Percentiles rank a stretch among this genome's conserved stretches.
phyloP scores from a whole-genome alignment of 1,284 basidiomycete species.

The Ganoderma meredithae region DNA sequence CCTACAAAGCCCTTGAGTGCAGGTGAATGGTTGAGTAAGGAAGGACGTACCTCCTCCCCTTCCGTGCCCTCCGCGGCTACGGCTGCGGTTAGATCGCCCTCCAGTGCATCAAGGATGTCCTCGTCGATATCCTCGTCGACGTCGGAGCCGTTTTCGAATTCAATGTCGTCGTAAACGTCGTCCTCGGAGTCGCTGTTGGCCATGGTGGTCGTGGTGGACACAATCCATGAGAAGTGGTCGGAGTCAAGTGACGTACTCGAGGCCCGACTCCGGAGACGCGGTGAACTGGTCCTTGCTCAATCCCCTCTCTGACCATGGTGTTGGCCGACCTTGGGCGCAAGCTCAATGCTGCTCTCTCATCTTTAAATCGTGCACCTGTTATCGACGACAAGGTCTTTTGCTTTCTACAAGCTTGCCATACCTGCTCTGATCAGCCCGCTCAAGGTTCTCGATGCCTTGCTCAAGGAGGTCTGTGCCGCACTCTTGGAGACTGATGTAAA shows the following conservation, averaged over 20 bases:
- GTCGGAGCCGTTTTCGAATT: constrained; percentile 55
- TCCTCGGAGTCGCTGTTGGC: constrained; percentile 67
- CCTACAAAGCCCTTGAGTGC: constrained; percentile 42
- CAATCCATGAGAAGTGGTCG: constrained; percentile 23
- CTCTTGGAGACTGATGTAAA: constrained; percentile 98
- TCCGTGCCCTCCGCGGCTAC: constrained; percentile 59
- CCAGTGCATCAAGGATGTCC: constrained; percentile 58
- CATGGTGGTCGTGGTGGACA: constrained; percentile 46
- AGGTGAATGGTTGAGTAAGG: constrained; percentile 7
- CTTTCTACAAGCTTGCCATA: constrained; percentile 12
- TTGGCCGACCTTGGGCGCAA: constrained; percentile 94
- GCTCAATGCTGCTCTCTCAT: constrained; percentile 93
- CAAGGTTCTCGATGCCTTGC: constrained; percentile 90
- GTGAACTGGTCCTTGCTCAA: constrained; percentile 14
- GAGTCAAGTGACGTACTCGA: constrained; percentile 28
- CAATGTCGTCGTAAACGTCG: constrained; percentile 61
- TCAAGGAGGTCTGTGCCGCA: constrained; percentile 96
- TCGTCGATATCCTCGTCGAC: constrained; percentile 62
- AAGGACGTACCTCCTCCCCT: constrained; percentile 39
- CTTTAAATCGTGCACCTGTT: constrained; percentile 85
- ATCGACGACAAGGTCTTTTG: constrained; percentile 85
- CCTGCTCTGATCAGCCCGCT: constrained; percentile 23
- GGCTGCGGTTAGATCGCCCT: constrained; percentile 59
- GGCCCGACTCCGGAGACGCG: constrained; percentile 11
- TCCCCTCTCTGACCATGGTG: constrained; percentile 74